These are phyloP conservation scores for Vitellaria paradoxa DNA, from an alignment of 179 eudicot genomes.

Conservation along the genomic window DNA sequence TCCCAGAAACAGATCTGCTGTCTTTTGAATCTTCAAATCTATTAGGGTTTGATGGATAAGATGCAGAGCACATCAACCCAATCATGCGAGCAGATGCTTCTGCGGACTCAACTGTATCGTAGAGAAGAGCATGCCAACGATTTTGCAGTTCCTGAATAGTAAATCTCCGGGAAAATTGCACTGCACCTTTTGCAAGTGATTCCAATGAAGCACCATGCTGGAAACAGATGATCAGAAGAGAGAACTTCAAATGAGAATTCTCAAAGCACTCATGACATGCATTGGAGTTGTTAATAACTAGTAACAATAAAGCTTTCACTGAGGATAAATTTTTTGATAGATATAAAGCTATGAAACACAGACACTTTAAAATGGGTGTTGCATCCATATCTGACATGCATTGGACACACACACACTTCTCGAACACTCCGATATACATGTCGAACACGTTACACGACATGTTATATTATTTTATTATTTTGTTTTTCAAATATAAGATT, in stretches of 20 bases:
- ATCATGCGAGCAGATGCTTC: slow-evolving; percentile 55
- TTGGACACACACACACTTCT: too few relatives aligned
- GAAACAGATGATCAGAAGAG: slow-evolving; percentile 9
- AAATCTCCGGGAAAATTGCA: slow-evolving; percentile 54
- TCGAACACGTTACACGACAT: too few relatives aligned
- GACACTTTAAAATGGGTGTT: too few relatives aligned
- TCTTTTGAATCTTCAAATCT: slow-evolving; percentile 39
- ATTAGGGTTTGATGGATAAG: slow-evolving; percentile 28
- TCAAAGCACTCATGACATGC: background rate
- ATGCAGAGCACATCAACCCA: slow-evolving; percentile 43
- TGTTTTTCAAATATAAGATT: too few relatives aligned
- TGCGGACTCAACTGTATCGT: slow-evolving; percentile 51
- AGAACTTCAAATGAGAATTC: background rate
- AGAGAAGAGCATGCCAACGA: slow-evolving; percentile 68
- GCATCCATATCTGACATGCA: too few relatives aligned
- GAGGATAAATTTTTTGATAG: background rate
- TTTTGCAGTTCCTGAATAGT: slow-evolving; percentile 53
- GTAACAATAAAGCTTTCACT: background rate
- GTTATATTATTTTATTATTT: too few relatives aligned
- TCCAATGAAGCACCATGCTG: slow-evolving; percentile 80
- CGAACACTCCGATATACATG: too few relatives aligned
- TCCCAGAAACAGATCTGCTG: slow-evolving; percentile 28
- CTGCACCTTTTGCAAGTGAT: slow-evolving; percentile 77
- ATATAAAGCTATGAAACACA: background rate
- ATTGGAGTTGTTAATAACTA: background rate